Conservation (phyloP, 805 yeast genomes). For the Teunomyces barrocoloradensis region DNA sequence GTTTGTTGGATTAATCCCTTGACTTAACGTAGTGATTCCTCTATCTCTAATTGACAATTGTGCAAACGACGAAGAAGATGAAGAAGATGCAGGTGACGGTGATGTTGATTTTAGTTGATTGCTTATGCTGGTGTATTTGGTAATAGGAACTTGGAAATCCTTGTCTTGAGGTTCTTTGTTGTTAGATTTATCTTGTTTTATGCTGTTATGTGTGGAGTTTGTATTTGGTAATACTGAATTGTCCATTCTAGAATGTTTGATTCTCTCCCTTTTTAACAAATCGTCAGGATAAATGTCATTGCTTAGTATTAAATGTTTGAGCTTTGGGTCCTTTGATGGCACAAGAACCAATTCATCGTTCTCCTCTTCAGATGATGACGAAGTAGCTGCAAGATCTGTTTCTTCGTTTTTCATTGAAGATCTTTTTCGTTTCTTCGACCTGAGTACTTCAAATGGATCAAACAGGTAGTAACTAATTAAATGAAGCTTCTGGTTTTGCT, state of each 20-base stretch:
- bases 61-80: not conserved
- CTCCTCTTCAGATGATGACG: conserved; percentile 1
- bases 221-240: not conserved
- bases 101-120: not conserved
- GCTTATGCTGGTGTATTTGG: not conserved
- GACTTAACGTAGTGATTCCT: not conserved
- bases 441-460: not conserved
- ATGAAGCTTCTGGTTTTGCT: conserved; percentile 54
- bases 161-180: not conserved
- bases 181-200: not conserved
- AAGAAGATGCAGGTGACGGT: not conserved
- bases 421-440: not conserved
- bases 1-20: not conserved
- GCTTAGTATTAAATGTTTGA: conserved; percentile 20
- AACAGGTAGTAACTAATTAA: conserved; percentile 51
- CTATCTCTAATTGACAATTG: not conserved
- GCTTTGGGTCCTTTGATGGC: conserved; percentile 25
- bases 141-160: not conserved
- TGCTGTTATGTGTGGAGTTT: not conserved
- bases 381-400: not conserved
- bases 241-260: not conserved
- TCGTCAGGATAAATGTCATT: conserved; percentile 20
- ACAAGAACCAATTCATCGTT: not conserved
- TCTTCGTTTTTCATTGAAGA: not conserved
- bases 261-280: not conserved